Evolutionary conservation across 106 monocot species (phyloP).

Genomic region (Platanthera zijinensis): DNA sequence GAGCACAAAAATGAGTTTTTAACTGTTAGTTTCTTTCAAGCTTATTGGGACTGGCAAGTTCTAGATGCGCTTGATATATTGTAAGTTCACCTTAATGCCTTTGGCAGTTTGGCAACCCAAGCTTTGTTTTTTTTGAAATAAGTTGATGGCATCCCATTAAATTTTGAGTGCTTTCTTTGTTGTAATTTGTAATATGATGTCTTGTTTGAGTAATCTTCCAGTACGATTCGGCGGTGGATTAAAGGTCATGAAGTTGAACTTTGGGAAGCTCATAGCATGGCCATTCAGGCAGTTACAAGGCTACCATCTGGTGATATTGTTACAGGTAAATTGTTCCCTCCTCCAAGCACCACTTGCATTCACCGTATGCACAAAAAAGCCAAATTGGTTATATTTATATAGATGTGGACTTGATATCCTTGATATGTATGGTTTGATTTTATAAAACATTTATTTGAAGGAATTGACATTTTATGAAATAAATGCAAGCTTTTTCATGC

Average conservation of each 20-base stretch:
- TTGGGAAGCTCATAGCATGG: constrained; percentile 87
- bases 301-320: constrained; percentile 73
- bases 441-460: no score
- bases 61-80: constrained; percentile 2
- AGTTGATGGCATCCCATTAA: background rate
- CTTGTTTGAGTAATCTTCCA: constrained; percentile 9
- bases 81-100: background rate
- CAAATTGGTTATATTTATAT: background rate
- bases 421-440: no score
- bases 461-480: no score
- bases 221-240: constrained; percentile 75
- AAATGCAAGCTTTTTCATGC: no score
- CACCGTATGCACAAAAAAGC: background rate
- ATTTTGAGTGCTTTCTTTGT: background rate
- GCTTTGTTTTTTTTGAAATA: background rate
- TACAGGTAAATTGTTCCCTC: constrained; percentile 45
- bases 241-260: constrained; percentile 48
- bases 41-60: background rate
- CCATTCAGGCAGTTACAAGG: constrained; percentile 69
- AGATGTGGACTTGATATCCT: no score
- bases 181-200: background rate
- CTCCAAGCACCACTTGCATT: no score
- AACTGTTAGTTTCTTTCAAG: background rate
- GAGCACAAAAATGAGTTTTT: background rate
- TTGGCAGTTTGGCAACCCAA: constrained; percentile 1